These are phyloP conservation scores for Trichosporon faecale DNA, from an alignment of 1,284 basidiomycete genomes.

Conservation along the genomic window DNA sequence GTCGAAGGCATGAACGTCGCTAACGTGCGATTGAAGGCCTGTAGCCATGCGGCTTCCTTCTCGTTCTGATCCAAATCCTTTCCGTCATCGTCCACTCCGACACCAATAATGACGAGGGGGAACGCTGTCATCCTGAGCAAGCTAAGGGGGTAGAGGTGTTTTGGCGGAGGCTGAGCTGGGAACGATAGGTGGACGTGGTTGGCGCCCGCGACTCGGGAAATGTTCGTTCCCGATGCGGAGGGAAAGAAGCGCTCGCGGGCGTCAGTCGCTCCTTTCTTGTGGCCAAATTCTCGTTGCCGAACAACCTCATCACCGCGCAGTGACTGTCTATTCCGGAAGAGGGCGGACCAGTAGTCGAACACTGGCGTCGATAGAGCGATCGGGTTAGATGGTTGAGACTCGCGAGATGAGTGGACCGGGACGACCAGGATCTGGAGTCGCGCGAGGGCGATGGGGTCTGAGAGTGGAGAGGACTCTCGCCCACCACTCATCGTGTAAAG, in stretches of 20 bases:
- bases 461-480: constrained; percentile 27
- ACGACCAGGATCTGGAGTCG: constrained; percentile 50
- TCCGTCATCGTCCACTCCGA: constrained; percentile 33
- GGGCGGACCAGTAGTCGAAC: constrained; percentile 33
- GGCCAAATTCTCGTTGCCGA: not conserved
- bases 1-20: constrained; percentile 56
- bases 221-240: constrained; percentile 25
- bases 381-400: not conserved
- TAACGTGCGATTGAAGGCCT: constrained; percentile 40
- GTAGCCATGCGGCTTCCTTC: constrained; percentile 21
- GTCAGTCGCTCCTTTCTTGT: not conserved
- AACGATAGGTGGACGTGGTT: constrained; percentile 46
- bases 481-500: constrained; percentile 15
- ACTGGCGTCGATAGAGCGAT: constrained; percentile 24
- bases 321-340: constrained; percentile 38
- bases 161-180: constrained; percentile 34
- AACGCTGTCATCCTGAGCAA: constrained; percentile 42
- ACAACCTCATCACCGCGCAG: constrained; percentile 45
- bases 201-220: constrained; percentile 34
- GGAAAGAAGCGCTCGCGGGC: constrained; percentile 39
- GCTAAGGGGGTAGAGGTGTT: constrained; percentile 42
- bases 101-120: constrained; percentile 46
- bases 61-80: constrained; percentile 4
- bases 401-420: constrained; percentile 38
- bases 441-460: constrained; percentile 47